A percentile compares a stretch with the other conserved stretches of the same genome.
Evolutionary conservation across 768 basidiomycete species (phyloP).

Genomic region (Amanita muscaria): DNA sequence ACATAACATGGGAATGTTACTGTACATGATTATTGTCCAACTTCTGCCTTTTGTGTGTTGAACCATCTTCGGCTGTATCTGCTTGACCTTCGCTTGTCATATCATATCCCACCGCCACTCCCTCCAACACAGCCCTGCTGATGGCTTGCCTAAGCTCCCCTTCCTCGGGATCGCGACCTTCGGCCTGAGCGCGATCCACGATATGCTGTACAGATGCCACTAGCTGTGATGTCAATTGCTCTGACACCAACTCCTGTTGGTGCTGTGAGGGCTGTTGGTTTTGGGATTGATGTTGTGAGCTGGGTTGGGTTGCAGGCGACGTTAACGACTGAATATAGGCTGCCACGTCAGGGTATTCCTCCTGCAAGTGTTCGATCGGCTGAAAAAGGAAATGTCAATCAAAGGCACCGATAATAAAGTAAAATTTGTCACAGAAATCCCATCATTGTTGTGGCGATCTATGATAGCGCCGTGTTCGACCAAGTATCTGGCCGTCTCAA

Average conservation of each 20-base stretch:
- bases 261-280: conserved; percentile 59
- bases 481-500: conserved; percentile 71
- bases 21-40: too few species aligned
- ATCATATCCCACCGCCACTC: conserved; percentile 52
- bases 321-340: conserved; percentile 10
- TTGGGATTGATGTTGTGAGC: conserved; percentile 3
- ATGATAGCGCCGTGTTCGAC: conserved; percentile 68
- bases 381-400: conserved; percentile 19
- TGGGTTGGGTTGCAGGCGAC: conserved; percentile 13
- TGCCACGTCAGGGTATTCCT: conserved; percentile 10
- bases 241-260: conserved; percentile 59
- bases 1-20: conserved; percentile 7
- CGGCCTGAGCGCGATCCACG: conserved; percentile 43
- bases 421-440: conserved; percentile 58
- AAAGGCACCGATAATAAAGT: not conserved
- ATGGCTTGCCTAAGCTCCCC: conserved; percentile 53
- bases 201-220: conserved; percentile 61
- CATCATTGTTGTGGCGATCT: conserved; percentile 57
- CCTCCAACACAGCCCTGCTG: conserved; percentile 54
- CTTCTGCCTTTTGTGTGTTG: conserved; percentile 27
- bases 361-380: conserved; percentile 36
- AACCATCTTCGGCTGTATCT: conserved; percentile 21
- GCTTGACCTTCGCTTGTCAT: conserved; percentile 24
- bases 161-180: conserved; percentile 60
- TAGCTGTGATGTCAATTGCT: conserved; percentile 57